Base-by-base conservation (phyloP, 257 asterid species). In the Schizonepeta tenuifolia region DNA sequence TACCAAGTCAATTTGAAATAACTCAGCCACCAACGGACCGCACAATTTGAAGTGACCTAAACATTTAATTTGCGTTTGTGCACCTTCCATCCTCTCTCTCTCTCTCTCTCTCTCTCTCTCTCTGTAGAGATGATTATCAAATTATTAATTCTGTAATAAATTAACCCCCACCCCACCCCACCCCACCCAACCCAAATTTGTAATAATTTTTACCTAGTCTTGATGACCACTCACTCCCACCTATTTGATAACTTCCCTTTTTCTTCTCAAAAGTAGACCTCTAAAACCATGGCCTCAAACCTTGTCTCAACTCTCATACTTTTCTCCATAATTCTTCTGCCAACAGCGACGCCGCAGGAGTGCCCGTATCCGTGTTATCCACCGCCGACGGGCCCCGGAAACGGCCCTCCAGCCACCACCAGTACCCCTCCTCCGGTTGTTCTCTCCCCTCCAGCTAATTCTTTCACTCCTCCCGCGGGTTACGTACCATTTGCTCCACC, bases 321-420 rank as follows among this genome's bases (percentile, higher is more conserved):
- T 17, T 69, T 78, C 74, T 70, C 78, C 72, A 47, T 67, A n/a
- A n/a, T 85, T 51, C 84, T 88, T 66, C 87, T 83, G 47, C 68
- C 81, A 31, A 55, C 54, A 57, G 65, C 87, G 2, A 67, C 80
- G 20, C 43, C 95, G 31, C 97, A 92, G 74, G 97, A 87, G 41
- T 90, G 98, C 67, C 96, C 89, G 0, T 93, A 93, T 26, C 98
- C 98, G 2, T 93, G 98, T 38, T 85, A 75, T 49, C 98, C 98
- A 0, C 90, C 98, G n/a, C 97, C 98, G 0, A 87, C 78, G 4
- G 97, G 92, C 36, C 74, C 93, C 41, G 93, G 89, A 61, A 84
- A 76, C 83, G 81, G 69, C 75, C 95, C 96, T 18, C 84, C 87
- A 17, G 71, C 55, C 35, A 22, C 74, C 28, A 79, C 89, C 91